These are phyloP conservation scores for Leptoxyphium fumago DNA, from an alignment of 2,329 filamentous ascomycete genomes.

Conservation along the genomic window DNA sequence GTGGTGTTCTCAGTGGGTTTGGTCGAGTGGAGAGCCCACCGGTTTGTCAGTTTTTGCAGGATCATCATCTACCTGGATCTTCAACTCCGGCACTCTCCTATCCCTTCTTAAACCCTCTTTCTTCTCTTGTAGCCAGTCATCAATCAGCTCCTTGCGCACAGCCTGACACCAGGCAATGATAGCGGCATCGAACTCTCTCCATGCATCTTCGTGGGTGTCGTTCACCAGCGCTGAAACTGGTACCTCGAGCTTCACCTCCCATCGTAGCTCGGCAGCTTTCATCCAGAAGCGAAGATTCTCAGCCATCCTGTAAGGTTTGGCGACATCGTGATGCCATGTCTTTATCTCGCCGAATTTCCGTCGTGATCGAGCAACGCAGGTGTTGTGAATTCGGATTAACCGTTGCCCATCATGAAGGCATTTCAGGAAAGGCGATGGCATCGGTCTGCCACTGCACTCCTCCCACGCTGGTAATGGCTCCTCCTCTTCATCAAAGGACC, in stretches of 20 bases:
- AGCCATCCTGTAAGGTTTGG: conserved; percentile 82
- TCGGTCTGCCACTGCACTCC: conserved; percentile 24
- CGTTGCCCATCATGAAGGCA: conserved; percentile 64
- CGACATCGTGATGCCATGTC: conserved; percentile 77
- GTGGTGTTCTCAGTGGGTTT: too few species aligned
- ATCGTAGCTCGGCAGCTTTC: conserved; percentile 88
- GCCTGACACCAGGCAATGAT: conserved; percentile 69
- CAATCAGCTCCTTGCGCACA: conserved; percentile 69
- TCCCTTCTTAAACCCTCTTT: conserved; percentile 3
- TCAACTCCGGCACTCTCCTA: conserved; percentile 16
- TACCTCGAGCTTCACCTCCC: conserved; percentile 64
- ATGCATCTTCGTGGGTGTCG: conserved; percentile 51
- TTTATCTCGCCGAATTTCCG: conserved; percentile 82
- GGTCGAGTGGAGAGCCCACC: too few species aligned
- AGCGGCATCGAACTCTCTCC: conserved; percentile 70
- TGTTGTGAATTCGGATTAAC: conserved; percentile 80
- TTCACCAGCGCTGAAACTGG: conserved; percentile 81
- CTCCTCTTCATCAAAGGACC: conserved; percentile 47
- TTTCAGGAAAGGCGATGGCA: conserved; percentile 58
- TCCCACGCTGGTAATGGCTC: conserved; percentile 23
- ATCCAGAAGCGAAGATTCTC: conserved; percentile 94
- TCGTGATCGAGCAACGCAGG: conserved; percentile 68
- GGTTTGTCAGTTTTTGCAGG: not conserved
- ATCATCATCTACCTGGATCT: conserved; percentile 11
- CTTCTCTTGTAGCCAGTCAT: conserved; percentile 45